Percentiles rank a stretch among this genome's conserved stretches.
Conservation (phyloP, 1,139 yeast species). For the Scheffersomyces stambukii region DNA sequence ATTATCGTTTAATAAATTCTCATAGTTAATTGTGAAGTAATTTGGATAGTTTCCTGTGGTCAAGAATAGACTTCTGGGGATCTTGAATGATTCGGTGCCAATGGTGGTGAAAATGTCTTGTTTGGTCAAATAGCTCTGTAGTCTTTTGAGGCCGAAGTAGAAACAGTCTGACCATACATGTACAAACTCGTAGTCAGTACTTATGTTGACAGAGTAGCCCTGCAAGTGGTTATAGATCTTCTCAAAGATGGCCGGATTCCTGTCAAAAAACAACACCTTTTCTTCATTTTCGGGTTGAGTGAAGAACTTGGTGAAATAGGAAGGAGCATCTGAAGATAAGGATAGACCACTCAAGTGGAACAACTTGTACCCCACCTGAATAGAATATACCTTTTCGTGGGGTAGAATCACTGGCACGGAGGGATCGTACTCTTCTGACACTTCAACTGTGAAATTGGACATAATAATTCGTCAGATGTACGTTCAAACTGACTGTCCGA, state of each 20-base stretch:
- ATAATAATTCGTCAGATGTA: not conserved
- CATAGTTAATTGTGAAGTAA: constrained; percentile 62
- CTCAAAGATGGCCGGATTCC: constrained; percentile 70
- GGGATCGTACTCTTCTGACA: constrained; percentile 32
- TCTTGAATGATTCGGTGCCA: constrained; percentile 57
- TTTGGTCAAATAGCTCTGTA: constrained; percentile 46
- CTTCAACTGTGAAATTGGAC: constrained; percentile 4
- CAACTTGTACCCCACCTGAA: constrained; percentile 66
- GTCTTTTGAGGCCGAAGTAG: constrained; percentile 62
- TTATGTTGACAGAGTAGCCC: constrained; percentile 63
- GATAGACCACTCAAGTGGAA: constrained; percentile 77
- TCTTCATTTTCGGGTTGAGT: constrained; percentile 28
- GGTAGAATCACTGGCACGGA: constrained; percentile 58
- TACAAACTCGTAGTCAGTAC: constrained; percentile 56
- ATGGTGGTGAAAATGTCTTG: constrained; percentile 59
- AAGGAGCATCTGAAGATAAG: constrained; percentile 72
- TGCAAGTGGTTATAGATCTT: constrained; percentile 69
- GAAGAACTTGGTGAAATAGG: constrained; percentile 55
- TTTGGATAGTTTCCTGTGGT: constrained; percentile 72
- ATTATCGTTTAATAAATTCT: constrained; percentile 46
- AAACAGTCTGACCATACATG: constrained; percentile 68
- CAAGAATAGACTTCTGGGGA: constrained; percentile 50
- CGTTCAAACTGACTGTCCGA: no score
- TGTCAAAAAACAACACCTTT: constrained; percentile 63
- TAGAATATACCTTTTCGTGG: constrained; percentile 59